phyloP scores from a whole-genome alignment of 1,284 basidiomycete genomes.

The Mycosarcoma mackinlayi region DNA sequence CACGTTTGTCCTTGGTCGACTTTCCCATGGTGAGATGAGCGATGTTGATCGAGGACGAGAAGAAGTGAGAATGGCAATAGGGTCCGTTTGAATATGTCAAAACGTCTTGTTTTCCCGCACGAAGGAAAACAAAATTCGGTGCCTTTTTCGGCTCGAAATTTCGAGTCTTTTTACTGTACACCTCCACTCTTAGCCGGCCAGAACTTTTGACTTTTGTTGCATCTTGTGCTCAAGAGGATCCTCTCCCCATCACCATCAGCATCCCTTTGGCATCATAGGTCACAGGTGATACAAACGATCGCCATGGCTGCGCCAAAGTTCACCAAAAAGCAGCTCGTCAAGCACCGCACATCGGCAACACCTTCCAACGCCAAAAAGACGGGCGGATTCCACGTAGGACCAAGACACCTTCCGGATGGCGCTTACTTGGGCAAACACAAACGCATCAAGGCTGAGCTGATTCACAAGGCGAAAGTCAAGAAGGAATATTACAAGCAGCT shows the following conservation, averaged over 20 bases:
- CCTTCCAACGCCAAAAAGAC: conserved; percentile 29
- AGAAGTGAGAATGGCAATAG: background rate
- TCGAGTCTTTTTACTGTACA: too few relatives aligned
- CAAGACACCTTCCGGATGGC: conserved; percentile 62
- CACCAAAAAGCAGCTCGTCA: conserved; percentile 56
- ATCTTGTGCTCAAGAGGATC: background rate
- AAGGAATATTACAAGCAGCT: conserved; percentile 71
- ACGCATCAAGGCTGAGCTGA: conserved; percentile 72
- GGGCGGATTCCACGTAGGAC: conserved; percentile 63
- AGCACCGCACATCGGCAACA: conserved; percentile 50
- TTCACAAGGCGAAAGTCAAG: conserved; percentile 72
- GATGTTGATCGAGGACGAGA: background rate
- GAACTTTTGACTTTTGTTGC: too few relatives aligned
- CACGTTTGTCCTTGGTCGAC: conserved; percentile 70
- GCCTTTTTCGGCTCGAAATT: background rate
- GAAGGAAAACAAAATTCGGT: background rate
- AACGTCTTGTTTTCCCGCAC: background rate
- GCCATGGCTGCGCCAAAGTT: conserved; percentile 36
- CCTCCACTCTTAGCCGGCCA: too few relatives aligned
- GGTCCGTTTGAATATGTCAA: background rate
- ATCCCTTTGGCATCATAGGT: background rate
- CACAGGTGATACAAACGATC: background rate
- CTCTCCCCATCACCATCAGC: background rate
- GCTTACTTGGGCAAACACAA: conserved; percentile 69
- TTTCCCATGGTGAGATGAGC: conserved; percentile 55